Conservation (phyloP, 2,329 filamentous ascomycete genomes). For the Paramyrothecium roridum region DNA sequence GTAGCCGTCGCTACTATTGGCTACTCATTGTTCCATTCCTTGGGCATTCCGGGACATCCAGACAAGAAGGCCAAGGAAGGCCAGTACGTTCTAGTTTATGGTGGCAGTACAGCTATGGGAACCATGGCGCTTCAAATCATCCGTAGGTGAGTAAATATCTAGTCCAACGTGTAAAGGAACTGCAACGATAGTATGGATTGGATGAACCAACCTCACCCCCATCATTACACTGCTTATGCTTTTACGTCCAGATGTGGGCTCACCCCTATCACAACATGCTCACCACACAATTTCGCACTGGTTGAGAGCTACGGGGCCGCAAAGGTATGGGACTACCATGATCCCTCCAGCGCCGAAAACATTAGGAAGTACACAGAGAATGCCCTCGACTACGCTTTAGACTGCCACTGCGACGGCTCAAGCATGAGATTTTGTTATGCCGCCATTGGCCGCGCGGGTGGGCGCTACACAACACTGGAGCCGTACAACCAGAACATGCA, state of each 20-base stretch:
- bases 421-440: constrained; percentile 32
- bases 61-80: too few relatives aligned
- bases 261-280: constrained; percentile 1
- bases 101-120: not conserved
- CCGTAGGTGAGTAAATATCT: not conserved
- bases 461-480: constrained; percentile 5
- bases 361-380: constrained; percentile 18
- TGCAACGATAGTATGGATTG: too few relatives aligned
- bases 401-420: constrained; percentile 23
- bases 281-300: constrained; percentile 31
- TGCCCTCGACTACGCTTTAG: constrained; percentile 26
- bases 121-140: not conserved
- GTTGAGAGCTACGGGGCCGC: constrained; percentile 38
- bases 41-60: too few relatives aligned
- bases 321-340: constrained; percentile 37
- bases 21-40: too few relatives aligned
- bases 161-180: too few relatives aligned
- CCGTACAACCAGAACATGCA: too few relatives aligned
- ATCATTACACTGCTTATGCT: too few relatives aligned
- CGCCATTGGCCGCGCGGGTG: constrained; percentile 24
- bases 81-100: not conserved
- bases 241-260: too few relatives aligned
- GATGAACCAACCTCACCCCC: too few relatives aligned
- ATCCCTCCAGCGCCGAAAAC: constrained; percentile 9
- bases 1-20: not conserved